Evolutionary conservation across 257 asterid genomes (phyloP).

Genomic region (Datura wrightii): DNA sequence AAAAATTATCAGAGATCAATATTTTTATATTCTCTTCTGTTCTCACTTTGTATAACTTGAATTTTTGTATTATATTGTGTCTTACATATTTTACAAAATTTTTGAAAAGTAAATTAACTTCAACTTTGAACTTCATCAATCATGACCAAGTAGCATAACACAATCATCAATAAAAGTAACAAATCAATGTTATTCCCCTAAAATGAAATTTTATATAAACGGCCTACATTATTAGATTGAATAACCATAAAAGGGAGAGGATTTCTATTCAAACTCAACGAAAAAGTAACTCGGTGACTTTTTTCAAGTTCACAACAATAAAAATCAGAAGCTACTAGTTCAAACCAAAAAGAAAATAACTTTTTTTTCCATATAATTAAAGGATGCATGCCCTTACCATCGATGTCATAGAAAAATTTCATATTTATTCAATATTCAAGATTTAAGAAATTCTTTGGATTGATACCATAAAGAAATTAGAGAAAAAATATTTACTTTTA

Average conservation of each 20-base stretch:
- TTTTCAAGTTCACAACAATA: no score
- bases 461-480: no score
- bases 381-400: no score
- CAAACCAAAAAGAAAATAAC: no score
- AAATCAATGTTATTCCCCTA: slow-evolving; percentile 6
- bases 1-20: neutral
- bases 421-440: no score
- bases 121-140: slow-evolving; percentile 16
- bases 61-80: neutral
- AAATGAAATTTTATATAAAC: neutral
- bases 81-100: neutral
- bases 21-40: neutral
- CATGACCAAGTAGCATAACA: neutral
- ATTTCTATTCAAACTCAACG: no score
- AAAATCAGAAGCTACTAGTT: no score
- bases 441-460: no score
- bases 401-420: no score
- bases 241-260: neutral
- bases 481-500: no score
- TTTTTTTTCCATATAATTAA: no score
- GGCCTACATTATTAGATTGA: slow-evolving; percentile 27
- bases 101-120: neutral
- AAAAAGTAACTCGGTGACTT: no score
- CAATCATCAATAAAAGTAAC: slow-evolving; percentile 25
- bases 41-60: neutral